These are phyloP conservation scores for Chenopodium berlandieri DNA, from an alignment of 148 eudicot species.

Conservation along the genomic window DNA sequence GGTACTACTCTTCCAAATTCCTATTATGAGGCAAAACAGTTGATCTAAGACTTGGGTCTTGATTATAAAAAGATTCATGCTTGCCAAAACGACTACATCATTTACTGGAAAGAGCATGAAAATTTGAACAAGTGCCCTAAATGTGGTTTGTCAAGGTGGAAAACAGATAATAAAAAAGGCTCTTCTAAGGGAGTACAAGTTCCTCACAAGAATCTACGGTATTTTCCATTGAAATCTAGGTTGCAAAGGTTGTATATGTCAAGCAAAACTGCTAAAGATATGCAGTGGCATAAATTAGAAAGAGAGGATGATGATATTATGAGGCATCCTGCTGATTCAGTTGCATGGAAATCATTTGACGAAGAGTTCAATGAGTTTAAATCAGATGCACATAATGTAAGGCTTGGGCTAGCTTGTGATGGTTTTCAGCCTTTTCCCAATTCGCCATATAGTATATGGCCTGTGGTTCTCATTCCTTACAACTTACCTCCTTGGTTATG, in stretches of 20 bases:
- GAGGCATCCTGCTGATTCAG: slow-evolving; percentile 4
- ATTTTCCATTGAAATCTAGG: slow-evolving; percentile 32
- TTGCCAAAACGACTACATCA: slow-evolving; percentile 24
- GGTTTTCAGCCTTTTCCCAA: too few species aligned
- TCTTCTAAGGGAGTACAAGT: background rate
- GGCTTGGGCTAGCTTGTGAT: slow-evolving; percentile 19
- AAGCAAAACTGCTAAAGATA: slow-evolving; percentile 17
- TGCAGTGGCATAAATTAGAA: too few species aligned
- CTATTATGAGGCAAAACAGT: slow-evolving; percentile 20
- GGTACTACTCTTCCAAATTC: slow-evolving; percentile 14
- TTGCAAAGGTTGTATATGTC: slow-evolving; percentile 26
- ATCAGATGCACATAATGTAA: slow-evolving; percentile 23
- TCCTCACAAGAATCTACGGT: slow-evolving; percentile 19
- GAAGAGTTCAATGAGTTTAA: background rate
- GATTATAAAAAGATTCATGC: background rate
- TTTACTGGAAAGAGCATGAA: slow-evolving; percentile 18
- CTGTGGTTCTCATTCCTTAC: too few species aligned
- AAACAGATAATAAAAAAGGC: background rate
- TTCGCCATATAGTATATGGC: too few species aligned
- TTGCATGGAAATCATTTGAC: slow-evolving; percentile 23
- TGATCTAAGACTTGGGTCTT: slow-evolving; percentile 22
- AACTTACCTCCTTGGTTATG: too few species aligned
- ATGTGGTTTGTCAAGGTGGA: slow-evolving; percentile 12
- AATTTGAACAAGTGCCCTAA: slow-evolving; percentile 7
- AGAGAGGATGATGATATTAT: slow-evolving; percentile 10